phyloP scores from a whole-genome alignment of 2,329 filamentous ascomycete species.

The Aspergillus neoniger region DNA sequence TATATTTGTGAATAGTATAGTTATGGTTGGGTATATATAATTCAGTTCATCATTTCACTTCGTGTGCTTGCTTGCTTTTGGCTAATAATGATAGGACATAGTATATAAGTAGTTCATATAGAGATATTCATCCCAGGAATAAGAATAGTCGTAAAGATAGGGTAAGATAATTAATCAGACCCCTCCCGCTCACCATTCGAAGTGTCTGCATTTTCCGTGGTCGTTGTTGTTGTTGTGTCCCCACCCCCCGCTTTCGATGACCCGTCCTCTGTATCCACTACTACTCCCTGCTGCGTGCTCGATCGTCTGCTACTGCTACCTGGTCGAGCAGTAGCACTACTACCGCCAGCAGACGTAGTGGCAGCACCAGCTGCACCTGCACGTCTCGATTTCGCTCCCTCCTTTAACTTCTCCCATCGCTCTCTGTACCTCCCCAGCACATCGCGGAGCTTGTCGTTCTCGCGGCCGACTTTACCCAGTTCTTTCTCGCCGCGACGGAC shows the following conservation, averaged over 20 bases:
- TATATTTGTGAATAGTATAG: no score
- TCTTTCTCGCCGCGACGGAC: slow-evolving; percentile 60
- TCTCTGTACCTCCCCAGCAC: slow-evolving; percentile 61
- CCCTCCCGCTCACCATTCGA: slow-evolving; percentile 1
- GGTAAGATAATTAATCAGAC: not conserved
- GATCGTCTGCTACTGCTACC: not conserved
- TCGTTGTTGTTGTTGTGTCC: not conserved
- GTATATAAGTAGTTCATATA: no score
- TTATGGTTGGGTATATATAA: not conserved
- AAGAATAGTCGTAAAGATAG: not conserved
- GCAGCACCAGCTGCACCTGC: no score
- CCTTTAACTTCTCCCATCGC: slow-evolving; percentile 69
- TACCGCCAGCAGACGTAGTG: no score
- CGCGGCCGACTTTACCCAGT: slow-evolving; percentile 62
- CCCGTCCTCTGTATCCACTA: not conserved
- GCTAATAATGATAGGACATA: not conserved
- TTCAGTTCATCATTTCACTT: not conserved
- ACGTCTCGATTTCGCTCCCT: slow-evolving; percentile 55
- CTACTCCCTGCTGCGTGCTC: not conserved
- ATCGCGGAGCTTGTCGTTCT: slow-evolving; percentile 61
- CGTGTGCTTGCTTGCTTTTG: not conserved
- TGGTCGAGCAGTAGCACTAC: no score
- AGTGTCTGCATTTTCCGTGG: not conserved
- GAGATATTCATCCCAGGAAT: not conserved
- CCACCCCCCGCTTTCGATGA: not conserved